Conservation (phyloP, 805 yeast species). For the Wickerhamomyces pijperi region DNA sequence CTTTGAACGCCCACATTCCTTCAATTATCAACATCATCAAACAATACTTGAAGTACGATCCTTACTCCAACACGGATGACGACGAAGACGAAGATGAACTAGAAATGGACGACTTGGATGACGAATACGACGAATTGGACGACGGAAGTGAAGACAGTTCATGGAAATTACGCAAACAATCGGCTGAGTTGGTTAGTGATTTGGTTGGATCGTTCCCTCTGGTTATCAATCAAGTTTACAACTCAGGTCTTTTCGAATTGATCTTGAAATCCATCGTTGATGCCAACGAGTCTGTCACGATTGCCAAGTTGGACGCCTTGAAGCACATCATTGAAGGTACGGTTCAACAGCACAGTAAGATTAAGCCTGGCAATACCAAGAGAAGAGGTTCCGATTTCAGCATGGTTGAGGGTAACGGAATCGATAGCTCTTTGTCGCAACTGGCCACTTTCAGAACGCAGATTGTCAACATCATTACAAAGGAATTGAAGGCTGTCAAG, state of each 20-base stretch:
- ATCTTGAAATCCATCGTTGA: slow-evolving; percentile 29
- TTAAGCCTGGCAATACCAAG: slow-evolving; percentile 18
- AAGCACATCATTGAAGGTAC: slow-evolving; percentile 25
- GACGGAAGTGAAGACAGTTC: slow-evolving; percentile 39
- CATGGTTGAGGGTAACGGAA: slow-evolving; percentile 25
- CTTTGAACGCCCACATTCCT: slow-evolving; percentile 16
- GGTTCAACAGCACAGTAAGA: slow-evolving; percentile 11
- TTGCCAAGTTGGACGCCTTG: slow-evolving; percentile 35
- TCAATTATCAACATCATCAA: slow-evolving; percentile 21
- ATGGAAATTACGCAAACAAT: slow-evolving; percentile 51
- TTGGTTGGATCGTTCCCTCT: slow-evolving; percentile 28
- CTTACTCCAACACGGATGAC: slow-evolving; percentile 27
- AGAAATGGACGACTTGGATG: slow-evolving; percentile 30
- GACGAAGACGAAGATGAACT: slow-evolving; percentile 23
- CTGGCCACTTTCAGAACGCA: slow-evolving; percentile 11
- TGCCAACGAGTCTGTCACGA: slow-evolving; percentile 36
- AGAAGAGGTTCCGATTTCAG: slow-evolving; percentile 29
- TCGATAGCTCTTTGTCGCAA: slow-evolving; percentile 15
- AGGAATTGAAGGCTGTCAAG: slow-evolving; percentile 16
- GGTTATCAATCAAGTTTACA: slow-evolving; percentile 24
- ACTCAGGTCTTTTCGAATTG: slow-evolving; percentile 18
- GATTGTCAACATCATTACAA: slow-evolving; percentile 10
- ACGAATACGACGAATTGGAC: slow-evolving; percentile 31
- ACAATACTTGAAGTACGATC: slow-evolving; percentile 32
- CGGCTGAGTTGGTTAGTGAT: slow-evolving; percentile 31